Evolutionary conservation across 2,329 filamentous ascomycete genomes (phyloP).

Genomic region (Sporothrix mexicana): DNA sequence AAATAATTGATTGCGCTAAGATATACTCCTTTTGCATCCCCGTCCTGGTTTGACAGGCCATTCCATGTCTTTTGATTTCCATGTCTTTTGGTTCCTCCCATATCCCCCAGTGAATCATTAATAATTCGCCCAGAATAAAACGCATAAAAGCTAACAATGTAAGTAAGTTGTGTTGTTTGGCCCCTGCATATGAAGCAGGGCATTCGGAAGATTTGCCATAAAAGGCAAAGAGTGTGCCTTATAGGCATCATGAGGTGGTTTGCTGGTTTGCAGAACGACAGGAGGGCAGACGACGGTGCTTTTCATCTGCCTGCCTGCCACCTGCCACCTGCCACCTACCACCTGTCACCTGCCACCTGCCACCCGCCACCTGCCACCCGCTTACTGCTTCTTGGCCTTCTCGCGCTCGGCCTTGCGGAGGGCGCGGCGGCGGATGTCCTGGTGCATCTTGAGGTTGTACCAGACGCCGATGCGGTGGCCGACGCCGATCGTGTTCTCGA

Average conservation of each 20-base stretch:
- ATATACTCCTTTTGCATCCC: neutral
- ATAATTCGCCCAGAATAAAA: neutral
- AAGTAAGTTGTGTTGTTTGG: neutral
- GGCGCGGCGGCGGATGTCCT: constrained; percentile 80
- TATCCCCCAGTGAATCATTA: neutral
- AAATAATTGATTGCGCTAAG: neutral
- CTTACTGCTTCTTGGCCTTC: constrained; percentile 69
- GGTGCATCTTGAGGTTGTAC: constrained; percentile 72
- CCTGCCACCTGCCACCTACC: too few species aligned
- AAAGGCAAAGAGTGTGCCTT: neutral
- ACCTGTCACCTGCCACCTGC: too few species aligned
- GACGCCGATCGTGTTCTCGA: constrained; percentile 64
- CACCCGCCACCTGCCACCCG: neutral
- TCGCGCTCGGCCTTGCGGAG: constrained; percentile 84
- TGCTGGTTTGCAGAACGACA: too few species aligned
- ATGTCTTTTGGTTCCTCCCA: neutral
- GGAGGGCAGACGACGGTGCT: too few species aligned
- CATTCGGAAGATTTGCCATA: neutral
- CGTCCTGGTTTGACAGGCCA: neutral
- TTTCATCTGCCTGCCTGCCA: too few species aligned
- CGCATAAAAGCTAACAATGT: neutral
- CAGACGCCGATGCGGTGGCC: constrained; percentile 55
- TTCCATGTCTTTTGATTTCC: neutral
- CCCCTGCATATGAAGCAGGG: neutral
- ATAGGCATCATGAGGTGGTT: too few species aligned